These are phyloP conservation scores for Pseudocercospora crystallina DNA, from an alignment of 2,329 filamentous ascomycete species.

Conservation along the genomic window DNA sequence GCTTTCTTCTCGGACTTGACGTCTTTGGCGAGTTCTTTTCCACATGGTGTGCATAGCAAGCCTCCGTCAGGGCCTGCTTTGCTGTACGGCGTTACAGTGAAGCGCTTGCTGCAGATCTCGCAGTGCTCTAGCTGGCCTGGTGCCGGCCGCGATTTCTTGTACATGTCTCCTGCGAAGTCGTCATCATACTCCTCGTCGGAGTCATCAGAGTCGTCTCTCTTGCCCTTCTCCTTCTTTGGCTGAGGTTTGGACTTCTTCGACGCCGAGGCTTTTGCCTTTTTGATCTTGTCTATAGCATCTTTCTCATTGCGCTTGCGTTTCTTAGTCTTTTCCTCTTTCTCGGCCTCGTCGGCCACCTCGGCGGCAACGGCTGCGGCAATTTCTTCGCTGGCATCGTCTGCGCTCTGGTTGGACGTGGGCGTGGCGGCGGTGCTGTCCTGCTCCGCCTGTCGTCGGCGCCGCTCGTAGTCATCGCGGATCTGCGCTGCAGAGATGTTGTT, in stretches of 20 bases:
- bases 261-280: conserved; percentile 45
- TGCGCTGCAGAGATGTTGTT: conserved; percentile 71
- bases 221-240: conserved; percentile 46
- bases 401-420: conserved; percentile 29
- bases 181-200: conserved; percentile 51
- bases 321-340: conserved; percentile 44
- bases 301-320: conserved; percentile 60
- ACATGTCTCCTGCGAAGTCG: conserved; percentile 50
- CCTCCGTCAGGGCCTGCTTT: conserved; percentile 79
- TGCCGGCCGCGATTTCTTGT: conserved; percentile 59
- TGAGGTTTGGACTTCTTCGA: conserved; percentile 42
- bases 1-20: conserved; percentile 61
- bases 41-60: conserved; percentile 79
- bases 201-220: conserved; percentile 45
- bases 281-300: conserved; percentile 42
- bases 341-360: conserved; percentile 36
- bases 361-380: conserved; percentile 40
- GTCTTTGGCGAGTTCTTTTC: conserved; percentile 69
- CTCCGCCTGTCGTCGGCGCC: conserved; percentile 52
- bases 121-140: conserved; percentile 89
- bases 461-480: conserved; percentile 60
- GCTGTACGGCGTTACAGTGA: conserved; percentile 89
- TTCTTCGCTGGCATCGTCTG: conserved; percentile 29
- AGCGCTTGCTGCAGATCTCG: conserved; percentile 79
- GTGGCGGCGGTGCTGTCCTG: conserved; percentile 39